Conservation (phyloP, 225 moss, liverwort and hornwort genomes). For the Ulota crispa region DNA sequence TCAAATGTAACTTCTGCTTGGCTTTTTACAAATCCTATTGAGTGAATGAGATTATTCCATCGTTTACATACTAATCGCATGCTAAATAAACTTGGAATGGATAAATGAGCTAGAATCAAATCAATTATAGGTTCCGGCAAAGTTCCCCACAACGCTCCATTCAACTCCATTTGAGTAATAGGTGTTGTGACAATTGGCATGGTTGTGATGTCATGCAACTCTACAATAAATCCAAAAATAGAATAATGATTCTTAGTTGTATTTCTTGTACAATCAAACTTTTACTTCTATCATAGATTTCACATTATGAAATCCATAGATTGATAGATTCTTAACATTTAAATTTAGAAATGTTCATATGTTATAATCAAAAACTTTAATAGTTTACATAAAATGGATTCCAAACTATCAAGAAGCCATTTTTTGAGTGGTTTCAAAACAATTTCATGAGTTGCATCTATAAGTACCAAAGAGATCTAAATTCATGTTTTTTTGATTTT, state of each 20-base stretch:
- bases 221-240: not conserved
- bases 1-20: constrained; percentile 21
- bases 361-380: not conserved
- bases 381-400: rapidly evolving
- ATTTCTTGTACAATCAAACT: rapidly evolving
- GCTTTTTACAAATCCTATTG: constrained; percentile 32
- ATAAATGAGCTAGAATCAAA: constrained; percentile 44
- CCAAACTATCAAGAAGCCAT: not conserved
- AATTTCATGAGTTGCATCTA: not conserved
- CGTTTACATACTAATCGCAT: constrained; percentile 44
- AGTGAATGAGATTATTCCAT: constrained; percentile 51
- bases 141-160: constrained; percentile 35
- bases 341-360: rapidly evolving
- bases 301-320: not conserved
- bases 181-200: not conserved
- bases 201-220: not conserved
- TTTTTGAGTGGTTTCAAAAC: not conserved
- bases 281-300: not conserved
- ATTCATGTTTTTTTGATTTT: no score
- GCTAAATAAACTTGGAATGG: constrained; percentile 37
- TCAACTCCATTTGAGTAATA: constrained; percentile 21
- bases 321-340: rapidly evolving
- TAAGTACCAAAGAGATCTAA: rapidly evolving
- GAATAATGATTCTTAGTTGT: not conserved
- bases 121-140: constrained; percentile 45